Conservation (phyloP, 768 basidiomycete species). For the Russula olivacea region DNA sequence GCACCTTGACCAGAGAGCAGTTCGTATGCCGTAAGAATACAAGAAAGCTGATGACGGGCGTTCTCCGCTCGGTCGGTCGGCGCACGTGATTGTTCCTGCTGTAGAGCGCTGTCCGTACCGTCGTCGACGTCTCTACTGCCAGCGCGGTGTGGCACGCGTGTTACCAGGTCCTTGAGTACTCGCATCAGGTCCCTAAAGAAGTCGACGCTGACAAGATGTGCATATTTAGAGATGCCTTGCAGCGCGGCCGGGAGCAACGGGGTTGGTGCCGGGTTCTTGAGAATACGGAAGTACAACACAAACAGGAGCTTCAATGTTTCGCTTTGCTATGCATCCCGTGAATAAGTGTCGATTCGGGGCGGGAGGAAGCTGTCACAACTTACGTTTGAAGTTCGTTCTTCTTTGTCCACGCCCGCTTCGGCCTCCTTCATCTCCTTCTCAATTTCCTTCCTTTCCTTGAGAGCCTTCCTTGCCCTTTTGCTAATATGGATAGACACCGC, state of each 20-base stretch:
- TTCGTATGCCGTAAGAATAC: slow-evolving; percentile 96
- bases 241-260: slow-evolving; percentile 81
- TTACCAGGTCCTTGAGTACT: slow-evolving; percentile 74
- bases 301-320: slow-evolving; percentile 97
- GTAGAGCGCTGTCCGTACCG: slow-evolving; percentile 23
- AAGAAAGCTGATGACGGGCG: slow-evolving; percentile 62
- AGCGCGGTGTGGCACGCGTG: slow-evolving; percentile 40
- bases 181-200: slow-evolving; percentile 95
- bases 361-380: slow-evolving; percentile 32
- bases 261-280: slow-evolving; percentile 78
- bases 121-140: slow-evolving; percentile 26
- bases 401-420: slow-evolving; percentile 87
- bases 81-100: slow-evolving; percentile 20
- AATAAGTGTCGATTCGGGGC: slow-evolving; percentile 9
- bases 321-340: slow-evolving; percentile 64
- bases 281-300: slow-evolving; percentile 91
- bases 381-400: slow-evolving; percentile 79
- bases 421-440: slow-evolving; percentile 91
- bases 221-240: slow-evolving; percentile 87
- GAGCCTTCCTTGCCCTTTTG: slow-evolving; percentile 82
- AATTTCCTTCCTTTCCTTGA: slow-evolving; percentile 87
- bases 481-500: slow-evolving; percentile 70
- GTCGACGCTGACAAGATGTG: slow-evolving; percentile 95
- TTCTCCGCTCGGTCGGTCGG: slow-evolving; percentile 31
- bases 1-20: slow-evolving; percentile 92